Conservation (phyloP, 768 basidiomycete genomes). For the Lactarius evosmus region DNA sequence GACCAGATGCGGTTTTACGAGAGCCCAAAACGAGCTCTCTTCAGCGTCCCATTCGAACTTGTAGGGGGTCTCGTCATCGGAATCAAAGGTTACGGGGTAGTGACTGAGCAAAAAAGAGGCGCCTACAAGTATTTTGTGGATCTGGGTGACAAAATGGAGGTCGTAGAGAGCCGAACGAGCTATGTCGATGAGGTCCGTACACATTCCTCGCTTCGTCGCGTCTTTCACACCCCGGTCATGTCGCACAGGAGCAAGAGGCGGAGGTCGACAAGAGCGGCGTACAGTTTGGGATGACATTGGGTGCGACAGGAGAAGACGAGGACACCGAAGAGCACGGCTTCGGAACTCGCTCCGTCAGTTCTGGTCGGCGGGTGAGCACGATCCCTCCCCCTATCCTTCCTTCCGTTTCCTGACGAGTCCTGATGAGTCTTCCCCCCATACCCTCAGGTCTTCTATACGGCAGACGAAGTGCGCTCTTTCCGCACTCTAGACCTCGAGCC, state of each 20-base stretch:
- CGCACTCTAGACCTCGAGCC: conserved; percentile 78
- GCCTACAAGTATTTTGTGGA: conserved; percentile 80
- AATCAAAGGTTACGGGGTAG: conserved; percentile 85
- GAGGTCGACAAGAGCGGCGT: conserved; percentile 39
- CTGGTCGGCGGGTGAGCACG: conserved; percentile 48
- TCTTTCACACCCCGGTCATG: neutral
- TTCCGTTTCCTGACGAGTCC: conserved; percentile 8
- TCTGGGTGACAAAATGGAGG: conserved; percentile 72
- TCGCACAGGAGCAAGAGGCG: conserved; percentile 35
- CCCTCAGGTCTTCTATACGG: conserved; percentile 73
- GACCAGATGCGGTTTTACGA: conserved; percentile 80
- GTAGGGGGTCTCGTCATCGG: conserved; percentile 73
- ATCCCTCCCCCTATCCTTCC: conserved; percentile 20
- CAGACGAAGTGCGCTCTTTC: conserved; percentile 79
- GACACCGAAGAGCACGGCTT: conserved; percentile 39
- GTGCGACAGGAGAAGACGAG: conserved; percentile 36
- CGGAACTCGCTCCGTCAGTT: conserved; percentile 40
- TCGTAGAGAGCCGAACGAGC: conserved; percentile 62
- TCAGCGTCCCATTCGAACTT: conserved; percentile 77
- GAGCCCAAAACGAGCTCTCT: conserved; percentile 77
- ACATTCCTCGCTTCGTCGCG: neutral
- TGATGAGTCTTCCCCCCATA: neutral
- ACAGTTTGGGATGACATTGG: conserved; percentile 43
- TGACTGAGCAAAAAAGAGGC: conserved; percentile 87
- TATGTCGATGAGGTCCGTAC: conserved; percentile 71